Base-by-base conservation (phyloP, 179 eudicot species). In the Spinacia oleracea region DNA sequence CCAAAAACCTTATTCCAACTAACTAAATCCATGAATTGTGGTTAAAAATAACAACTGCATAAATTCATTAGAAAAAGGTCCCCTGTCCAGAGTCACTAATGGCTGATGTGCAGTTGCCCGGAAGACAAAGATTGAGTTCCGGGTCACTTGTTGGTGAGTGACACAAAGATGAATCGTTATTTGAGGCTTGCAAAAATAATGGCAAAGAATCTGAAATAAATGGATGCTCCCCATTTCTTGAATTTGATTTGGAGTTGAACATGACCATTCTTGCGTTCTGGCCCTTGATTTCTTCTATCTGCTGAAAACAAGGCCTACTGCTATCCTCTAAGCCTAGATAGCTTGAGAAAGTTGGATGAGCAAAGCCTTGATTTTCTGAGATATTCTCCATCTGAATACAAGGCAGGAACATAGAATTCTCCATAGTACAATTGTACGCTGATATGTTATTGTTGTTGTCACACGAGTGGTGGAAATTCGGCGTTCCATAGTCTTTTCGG, bases 51-150 rank as follows among this genome's bases (percentile, higher is more conserved):
- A 76, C 51, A 43, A 51, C 70, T 53, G 59, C 11, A 50, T 11
- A 38, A 51, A 64, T 45, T 77, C 62, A 11, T 72, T 76, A 53
- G 81, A 42, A 55, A 69, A 53, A 35, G 16, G 70, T 64, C 15
- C 58, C 38, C 51, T 77, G 60, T n/a, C 64, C 72, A 20, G 77
- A 48, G 23, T 70, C 81, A 56, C 53, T 35, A 77, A 46, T 16
- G 58, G 40, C n/a, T 35, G 74, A 51, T 67, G 62, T 66, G 63
- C 53, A 34, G 65, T 15, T 51, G 48, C 64, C 73, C 15, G 51
- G 79, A 55, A 50, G 38, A 46, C 70, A 42, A 65, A 62, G 71
- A 59, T 45, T 29, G 51, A 62, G 78, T 27, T 64, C 35, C 8
- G 70, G 78, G 23, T 62, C 77, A 74, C 38, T 43, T 18, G 1